These are phyloP conservation scores for Sporormia fimetaria DNA, from an alignment of 495 filamentous ascomycete genomes.

Conservation along the genomic window DNA sequence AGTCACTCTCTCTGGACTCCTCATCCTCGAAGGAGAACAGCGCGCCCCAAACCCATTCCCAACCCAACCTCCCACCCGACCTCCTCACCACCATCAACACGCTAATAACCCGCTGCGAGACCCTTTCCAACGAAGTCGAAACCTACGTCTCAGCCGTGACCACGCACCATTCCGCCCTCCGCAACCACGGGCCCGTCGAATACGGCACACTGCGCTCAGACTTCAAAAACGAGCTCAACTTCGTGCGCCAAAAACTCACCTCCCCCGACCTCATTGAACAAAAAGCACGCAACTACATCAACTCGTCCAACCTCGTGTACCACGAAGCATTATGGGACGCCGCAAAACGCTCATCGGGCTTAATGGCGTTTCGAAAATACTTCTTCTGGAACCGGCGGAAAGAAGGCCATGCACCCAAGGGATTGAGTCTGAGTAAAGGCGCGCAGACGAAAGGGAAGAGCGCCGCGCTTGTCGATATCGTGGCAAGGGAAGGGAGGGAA, in stretches of 20 bases:
- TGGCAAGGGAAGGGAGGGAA: conserved; percentile 26
- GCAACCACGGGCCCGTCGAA: conserved; percentile 23
- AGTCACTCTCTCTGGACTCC: no score
- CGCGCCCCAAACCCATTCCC: not conserved
- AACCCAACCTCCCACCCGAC: no score
- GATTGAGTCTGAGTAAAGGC: conserved; percentile 1
- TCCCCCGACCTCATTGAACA: conserved; percentile 14
- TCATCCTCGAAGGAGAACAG: not conserved
- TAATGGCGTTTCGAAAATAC: conserved; percentile 25
- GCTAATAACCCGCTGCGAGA: conserved; percentile 21
- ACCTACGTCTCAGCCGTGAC: conserved; percentile 14
- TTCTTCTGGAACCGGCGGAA: conserved; percentile 16
- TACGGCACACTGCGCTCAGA: conserved; percentile 24
- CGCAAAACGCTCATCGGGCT: conserved; percentile 28
- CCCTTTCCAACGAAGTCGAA: conserved; percentile 26
- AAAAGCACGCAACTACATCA: conserved; percentile 21
- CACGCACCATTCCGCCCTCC: conserved; percentile 14
- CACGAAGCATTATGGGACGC: conserved; percentile 31
- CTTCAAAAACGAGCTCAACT: conserved; percentile 26
- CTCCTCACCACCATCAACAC: conserved; percentile 11
- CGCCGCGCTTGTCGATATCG: conserved; percentile 28
- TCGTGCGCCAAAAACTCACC: conserved; percentile 21
- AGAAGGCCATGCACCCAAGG: conserved; percentile 10
- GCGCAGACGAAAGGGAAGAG: conserved; percentile 11
- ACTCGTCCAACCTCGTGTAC: conserved; percentile 32